Evolutionary conservation across 139 green algal genomes (phyloP).

Genomic region (Micractinium conductrix): DNA sequence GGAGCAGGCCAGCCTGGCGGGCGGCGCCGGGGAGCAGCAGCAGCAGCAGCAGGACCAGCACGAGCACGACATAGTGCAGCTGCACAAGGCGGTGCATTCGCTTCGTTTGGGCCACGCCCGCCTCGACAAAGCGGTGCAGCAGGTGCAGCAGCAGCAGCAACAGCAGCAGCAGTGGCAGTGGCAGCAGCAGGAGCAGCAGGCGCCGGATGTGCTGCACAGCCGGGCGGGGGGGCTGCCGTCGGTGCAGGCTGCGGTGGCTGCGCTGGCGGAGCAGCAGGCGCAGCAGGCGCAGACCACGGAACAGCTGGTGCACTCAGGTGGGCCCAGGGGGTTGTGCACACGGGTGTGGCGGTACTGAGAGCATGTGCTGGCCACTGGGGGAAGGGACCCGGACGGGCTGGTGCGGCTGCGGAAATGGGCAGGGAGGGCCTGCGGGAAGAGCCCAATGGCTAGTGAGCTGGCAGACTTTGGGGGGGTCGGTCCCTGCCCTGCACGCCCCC

Average conservation of each 20-base stretch:
- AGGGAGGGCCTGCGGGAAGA: no score
- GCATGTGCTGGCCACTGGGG: not conserved
- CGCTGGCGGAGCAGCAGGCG: conserved; percentile 18
- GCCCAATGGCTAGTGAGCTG: no score
- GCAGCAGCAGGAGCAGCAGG: not conserved
- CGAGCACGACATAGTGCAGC: not conserved
- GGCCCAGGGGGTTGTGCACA: not conserved
- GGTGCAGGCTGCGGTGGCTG: not conserved
- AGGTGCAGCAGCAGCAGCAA: conserved; percentile 5
- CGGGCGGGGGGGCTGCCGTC: not conserved
- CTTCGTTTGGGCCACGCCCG: not conserved
- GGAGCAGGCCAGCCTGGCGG: not conserved
- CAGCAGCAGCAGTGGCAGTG: not conserved
- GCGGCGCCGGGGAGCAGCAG: not conserved
- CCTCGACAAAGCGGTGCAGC: conserved; percentile 1
- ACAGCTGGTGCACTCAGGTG: conserved; percentile 13
- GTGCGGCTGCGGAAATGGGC: not conserved
- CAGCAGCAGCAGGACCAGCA: not conserved
- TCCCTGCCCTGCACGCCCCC: not conserved
- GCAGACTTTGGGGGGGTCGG: no score
- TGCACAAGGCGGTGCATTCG: not conserved
- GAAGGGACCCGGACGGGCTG: not conserved
- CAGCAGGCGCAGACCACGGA: conserved; percentile 1
- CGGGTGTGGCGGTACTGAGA: not conserved
- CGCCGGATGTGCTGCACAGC: conserved; percentile 2